phyloP scores from a whole-genome alignment of 768 basidiomycete species.

The Agrocybe praecox region DNA sequence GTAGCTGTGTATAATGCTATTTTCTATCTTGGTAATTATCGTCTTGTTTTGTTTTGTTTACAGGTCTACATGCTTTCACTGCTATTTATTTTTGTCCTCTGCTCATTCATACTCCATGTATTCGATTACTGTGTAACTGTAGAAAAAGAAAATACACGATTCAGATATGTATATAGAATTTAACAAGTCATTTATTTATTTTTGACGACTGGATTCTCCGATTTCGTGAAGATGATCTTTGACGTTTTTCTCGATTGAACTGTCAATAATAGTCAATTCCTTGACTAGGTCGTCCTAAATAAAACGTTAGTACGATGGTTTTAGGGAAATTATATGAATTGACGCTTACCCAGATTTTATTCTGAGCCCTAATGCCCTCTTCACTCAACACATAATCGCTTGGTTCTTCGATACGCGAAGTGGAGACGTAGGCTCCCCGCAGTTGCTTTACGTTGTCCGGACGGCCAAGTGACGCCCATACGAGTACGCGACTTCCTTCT shows the following conservation, averaged over 20 bases:
- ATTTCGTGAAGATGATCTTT: not conserved
- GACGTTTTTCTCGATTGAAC: not conserved
- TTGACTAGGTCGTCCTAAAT: not conserved
- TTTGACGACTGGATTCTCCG: not conserved
- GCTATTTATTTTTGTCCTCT: not conserved
- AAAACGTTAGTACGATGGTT: not conserved
- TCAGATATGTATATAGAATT: not conserved
- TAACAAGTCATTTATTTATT: not conserved
- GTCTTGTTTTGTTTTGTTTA: not conserved
- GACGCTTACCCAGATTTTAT: conserved; percentile 30
- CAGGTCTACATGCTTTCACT: not conserved
- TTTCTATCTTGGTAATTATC: not conserved
- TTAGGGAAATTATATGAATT: not conserved
- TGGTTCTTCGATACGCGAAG: conserved; percentile 23
- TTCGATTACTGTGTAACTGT: too few species aligned
- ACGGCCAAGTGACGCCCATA: conserved; percentile 29
- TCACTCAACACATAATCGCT: conserved; percentile 27
- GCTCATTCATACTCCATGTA: not conserved
- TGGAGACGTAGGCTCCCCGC: conserved; percentile 29
- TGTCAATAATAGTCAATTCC: not conserved
- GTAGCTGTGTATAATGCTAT: conserved; percentile 14
- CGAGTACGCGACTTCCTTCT: conserved; percentile 34
- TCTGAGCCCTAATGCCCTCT: conserved; percentile 23
- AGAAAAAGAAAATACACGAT: too few species aligned
- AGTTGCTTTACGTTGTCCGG: conserved; percentile 16